These are phyloP conservation scores for Plasmodium gallinaceum DNA, from an alignment of 169 alveolate genomes.

Conservation along the genomic window DNA sequence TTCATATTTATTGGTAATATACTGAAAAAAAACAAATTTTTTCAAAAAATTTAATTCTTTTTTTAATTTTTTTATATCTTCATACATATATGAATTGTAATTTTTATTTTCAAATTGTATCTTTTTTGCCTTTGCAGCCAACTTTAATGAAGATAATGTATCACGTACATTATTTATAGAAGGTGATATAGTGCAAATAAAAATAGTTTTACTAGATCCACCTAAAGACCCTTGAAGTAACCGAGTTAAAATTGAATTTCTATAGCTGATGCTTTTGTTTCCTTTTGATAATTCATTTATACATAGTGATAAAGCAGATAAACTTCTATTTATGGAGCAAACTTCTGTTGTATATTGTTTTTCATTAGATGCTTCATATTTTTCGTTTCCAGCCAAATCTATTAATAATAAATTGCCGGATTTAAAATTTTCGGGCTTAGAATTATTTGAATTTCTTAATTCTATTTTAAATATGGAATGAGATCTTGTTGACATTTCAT, in stretches of 20 bases:
- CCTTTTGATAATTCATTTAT: conserved; percentile 82
- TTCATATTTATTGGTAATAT: conserved; percentile 69
- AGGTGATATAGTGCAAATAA: conserved; percentile 84
- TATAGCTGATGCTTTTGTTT: conserved; percentile 63
- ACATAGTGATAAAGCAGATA: conserved; percentile 82
- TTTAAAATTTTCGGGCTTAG: conserved; percentile 36
- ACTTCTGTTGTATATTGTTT: conserved; percentile 82
- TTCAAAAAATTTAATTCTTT: conserved; percentile 68
- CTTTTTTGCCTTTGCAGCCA: conserved; percentile 82
- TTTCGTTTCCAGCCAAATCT: conserved; percentile 81
- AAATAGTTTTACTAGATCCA: conserved; percentile 80
- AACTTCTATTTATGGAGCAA: conserved; percentile 83
- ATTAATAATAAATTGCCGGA: conserved; percentile 60
- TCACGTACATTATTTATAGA: conserved; percentile 78
- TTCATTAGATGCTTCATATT: conserved; percentile 79
- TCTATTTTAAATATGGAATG: conserved; percentile 89
- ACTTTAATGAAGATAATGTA: conserved; percentile 80
- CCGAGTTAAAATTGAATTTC: conserved; percentile 73
- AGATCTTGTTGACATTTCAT: conserved; percentile 87
- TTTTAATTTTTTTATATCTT: conserved; percentile 57
- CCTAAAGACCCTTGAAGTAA: conserved; percentile 80
- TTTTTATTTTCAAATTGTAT: conserved; percentile 65
- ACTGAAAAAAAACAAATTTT: conserved; percentile 77
- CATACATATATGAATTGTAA: conserved; percentile 17
- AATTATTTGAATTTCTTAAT: conserved; percentile 40